Evolutionary conservation across 345 rosid species (phyloP).

Genomic region (Heritiera littoralis): DNA sequence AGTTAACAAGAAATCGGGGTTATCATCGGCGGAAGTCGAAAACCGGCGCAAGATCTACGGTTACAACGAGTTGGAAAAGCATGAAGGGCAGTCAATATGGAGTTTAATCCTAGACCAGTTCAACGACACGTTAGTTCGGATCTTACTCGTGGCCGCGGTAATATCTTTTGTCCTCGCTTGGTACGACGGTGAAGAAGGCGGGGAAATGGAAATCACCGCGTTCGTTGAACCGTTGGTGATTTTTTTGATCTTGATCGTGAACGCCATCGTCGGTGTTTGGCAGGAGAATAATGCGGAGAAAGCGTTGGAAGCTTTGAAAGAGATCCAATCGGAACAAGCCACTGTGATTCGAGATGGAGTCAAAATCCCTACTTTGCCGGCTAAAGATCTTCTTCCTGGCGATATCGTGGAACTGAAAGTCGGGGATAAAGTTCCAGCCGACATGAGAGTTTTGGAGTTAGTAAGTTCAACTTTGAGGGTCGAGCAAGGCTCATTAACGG

Average conservation of each 20-base stretch:
- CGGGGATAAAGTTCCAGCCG: conserved; percentile 77
- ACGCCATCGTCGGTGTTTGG: conserved; percentile 69
- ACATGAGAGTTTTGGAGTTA: conserved; percentile 58
- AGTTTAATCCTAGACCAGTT: conserved; percentile 58
- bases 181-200: conserved; percentile 61
- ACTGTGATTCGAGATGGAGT: conserved; percentile 52
- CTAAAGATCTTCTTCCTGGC: conserved; percentile 66
- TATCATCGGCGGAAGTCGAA: conserved; percentile 39
- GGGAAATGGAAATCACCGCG: conserved; percentile 62
- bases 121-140: conserved; percentile 62
- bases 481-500: conserved; percentile 73
- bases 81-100: conserved; percentile 54
- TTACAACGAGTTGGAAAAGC: conserved; percentile 60
- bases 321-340: conserved; percentile 73
- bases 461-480: conserved; percentile 61
- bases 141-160: conserved; percentile 56
- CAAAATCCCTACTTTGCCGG: conserved; percentile 38
- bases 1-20: conserved; percentile 41
- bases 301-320: conserved; percentile 67
- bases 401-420: conserved; percentile 68
- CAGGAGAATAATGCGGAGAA: conserved; percentile 76
- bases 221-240: conserved; percentile 76
- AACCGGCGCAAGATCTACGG: conserved; percentile 48
- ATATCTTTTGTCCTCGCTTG: conserved; percentile 64
- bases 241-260: conserved; percentile 63